A percentile compares a stretch with the other conserved stretches of the same genome.
Conservation (phyloP, 2,329 filamentous ascomycete genomes). For the Shiraia sp. region DNA sequence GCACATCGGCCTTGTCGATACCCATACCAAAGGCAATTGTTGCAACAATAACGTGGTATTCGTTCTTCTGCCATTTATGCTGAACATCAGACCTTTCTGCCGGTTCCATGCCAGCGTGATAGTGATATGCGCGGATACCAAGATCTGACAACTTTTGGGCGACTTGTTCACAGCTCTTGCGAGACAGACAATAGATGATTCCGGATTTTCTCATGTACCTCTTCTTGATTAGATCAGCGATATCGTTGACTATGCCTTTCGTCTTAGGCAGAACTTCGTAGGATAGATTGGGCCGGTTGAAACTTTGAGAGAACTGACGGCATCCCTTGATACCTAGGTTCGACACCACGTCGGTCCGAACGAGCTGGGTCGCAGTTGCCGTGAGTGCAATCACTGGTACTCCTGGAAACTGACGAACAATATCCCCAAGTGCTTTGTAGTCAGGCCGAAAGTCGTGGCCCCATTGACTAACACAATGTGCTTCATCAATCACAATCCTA, state of each 20-base stretch:
- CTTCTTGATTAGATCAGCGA: conserved; percentile 68
- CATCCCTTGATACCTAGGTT: conserved; percentile 84
- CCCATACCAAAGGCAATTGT: conserved; percentile 99
- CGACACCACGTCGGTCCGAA: conserved; percentile 87
- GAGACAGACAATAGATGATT: conserved; percentile 90
- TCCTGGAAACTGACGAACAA: conserved; percentile 71
- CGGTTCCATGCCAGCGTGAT: conserved; percentile 78
- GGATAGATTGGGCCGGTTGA: conserved; percentile 92
- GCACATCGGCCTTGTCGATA: conserved; percentile 97
- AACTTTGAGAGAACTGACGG: conserved; percentile 84
- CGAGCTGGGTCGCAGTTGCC: conserved; percentile 90
- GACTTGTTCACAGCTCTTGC: conserved; percentile 79
- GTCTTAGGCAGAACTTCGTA: conserved; percentile 82
- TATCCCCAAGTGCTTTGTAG: conserved; percentile 81
- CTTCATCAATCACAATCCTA: conserved; percentile 94
- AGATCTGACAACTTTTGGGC: conserved; percentile 69
- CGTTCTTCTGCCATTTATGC: conserved; percentile 78
- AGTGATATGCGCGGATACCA: conserved; percentile 76
- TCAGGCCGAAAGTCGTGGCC: conserved; percentile 97
- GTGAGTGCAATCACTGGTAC: conserved; percentile 95
- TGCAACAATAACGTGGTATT: conserved; percentile 87
- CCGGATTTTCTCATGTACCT: conserved; percentile 75
- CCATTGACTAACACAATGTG: conserved; percentile 99
- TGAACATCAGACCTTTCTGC: conserved; percentile 73
- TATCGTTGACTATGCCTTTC: conserved; percentile 59